Base-by-base conservation (phyloP, 495 filamentous ascomycete genomes). In the Patellaria atrata region DNA sequence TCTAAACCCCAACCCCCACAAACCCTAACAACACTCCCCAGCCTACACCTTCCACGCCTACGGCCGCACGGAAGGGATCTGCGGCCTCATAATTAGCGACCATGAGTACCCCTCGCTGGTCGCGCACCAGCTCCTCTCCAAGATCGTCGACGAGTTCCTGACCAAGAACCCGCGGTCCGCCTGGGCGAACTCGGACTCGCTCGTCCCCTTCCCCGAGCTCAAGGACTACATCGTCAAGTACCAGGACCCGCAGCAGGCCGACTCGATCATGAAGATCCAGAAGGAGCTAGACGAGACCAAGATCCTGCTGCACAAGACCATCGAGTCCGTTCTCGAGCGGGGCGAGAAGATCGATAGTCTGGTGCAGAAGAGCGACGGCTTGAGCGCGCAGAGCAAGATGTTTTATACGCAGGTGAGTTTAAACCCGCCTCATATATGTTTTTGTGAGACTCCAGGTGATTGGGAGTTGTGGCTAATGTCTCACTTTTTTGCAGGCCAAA, bases 221-320 rank as follows among this genome's bases (percentile, higher is more conserved):
- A 73, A 80, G 52, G 82, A 84, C 24, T 82, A 89, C 57, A 73
- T 97, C 34, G 63, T 65, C 48, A 81, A 89, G 49, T 93, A 85
- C 57, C 86, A 94, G 61, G 79, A 93, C 53, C 82, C 86, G 16
- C 63, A 71, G 54, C 70, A 91, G 57, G 86, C 84, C 33, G 85
- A 84, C 59, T 83, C 72, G 59, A 89, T 93, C 49, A 71, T 83
- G 67, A 87, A 79, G 67, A 94, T 96, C 47, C 91, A 96, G 62
- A 78, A 82, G 61, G 86, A 97, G 61, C 67, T 97, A 41, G 85
- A 94, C 45, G 85, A 94, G 68, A 97, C 91, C 37, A 97, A 94
- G 73, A 89, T 94, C 52, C 76, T 92, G 27, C 68, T 97, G 38
- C 84, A 94, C 60, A 91, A 94, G 72, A 89, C 83, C n/a, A 87